phyloP scores from a whole-genome alignment of 192 early-diverging fungal genomes.

The Linnemannia exigua region DNA sequence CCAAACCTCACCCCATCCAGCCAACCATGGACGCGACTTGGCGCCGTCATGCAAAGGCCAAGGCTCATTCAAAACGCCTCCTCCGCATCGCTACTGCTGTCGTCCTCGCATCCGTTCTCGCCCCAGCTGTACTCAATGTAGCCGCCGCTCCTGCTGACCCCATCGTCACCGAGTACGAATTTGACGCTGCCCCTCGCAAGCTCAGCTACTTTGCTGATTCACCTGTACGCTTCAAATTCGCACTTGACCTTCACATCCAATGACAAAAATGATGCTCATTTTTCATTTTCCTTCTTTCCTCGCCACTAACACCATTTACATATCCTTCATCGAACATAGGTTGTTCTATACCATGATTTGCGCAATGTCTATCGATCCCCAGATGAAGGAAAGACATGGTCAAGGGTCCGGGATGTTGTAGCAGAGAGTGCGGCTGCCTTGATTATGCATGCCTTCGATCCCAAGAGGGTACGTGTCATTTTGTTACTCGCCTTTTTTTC shows the following conservation, averaged over 20 bases:
- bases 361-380: conserved; percentile 69
- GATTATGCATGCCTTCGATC: conserved; percentile 77
- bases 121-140: not conserved
- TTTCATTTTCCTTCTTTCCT: not conserved
- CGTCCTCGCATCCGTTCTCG: conserved; percentile 10
- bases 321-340: conserved; percentile 4
- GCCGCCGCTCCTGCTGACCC: conserved; percentile 24
- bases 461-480: conserved; percentile 62
- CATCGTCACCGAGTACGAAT: conserved; percentile 11
- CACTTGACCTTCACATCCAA: no score
- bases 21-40: conserved; percentile 49
- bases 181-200: conserved; percentile 21
- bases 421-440: conserved; percentile 61
- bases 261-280: not conserved
- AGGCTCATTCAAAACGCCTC: conserved; percentile 10
- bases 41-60: conserved; percentile 13
- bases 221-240: conserved; percentile 22
- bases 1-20: not conserved
- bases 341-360: conserved; percentile 32
- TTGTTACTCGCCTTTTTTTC: conserved; percentile 3
- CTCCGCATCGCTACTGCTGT: conserved; percentile 17
- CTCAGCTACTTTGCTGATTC: conserved; percentile 46
- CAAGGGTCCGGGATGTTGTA: conserved; percentile 59
- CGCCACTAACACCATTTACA: not conserved
- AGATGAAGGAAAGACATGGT: conserved; percentile 79